Conservation (phyloP, 805 yeast genomes). For the Wickerhamiella kurtzmanii region DNA sequence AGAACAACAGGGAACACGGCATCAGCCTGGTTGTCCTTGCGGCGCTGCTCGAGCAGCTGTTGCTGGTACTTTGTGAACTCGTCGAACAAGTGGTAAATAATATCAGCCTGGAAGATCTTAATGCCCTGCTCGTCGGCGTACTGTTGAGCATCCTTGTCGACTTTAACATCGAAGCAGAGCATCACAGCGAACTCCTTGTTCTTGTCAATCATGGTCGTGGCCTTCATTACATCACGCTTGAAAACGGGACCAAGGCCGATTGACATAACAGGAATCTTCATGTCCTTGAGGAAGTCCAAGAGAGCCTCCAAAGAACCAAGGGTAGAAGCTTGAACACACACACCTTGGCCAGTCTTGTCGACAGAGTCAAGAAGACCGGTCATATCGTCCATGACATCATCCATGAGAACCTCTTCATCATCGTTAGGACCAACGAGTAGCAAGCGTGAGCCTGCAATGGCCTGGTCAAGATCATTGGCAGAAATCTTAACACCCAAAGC, state of each 20-base stretch:
- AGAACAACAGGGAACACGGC: constrained; percentile 94
- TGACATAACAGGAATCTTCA: constrained; percentile 99
- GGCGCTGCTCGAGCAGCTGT: constrained; percentile 75
- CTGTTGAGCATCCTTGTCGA: constrained; percentile 97
- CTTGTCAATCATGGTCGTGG: constrained; percentile 90
- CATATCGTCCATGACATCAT: constrained; percentile 96
- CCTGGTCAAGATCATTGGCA: constrained; percentile 94
- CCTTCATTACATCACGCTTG: constrained; percentile 97
- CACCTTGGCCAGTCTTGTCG: constrained; percentile 92
- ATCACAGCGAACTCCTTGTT: constrained; percentile 94
- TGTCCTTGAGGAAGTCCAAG: constrained; percentile 89
- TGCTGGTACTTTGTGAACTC: constrained; percentile 85
- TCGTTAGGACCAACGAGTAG: constrained; percentile 93
- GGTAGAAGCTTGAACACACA: constrained; percentile 95
- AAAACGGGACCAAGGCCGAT: constrained; percentile 96
- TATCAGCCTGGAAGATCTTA: constrained; percentile 87
- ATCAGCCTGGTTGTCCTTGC: constrained; percentile 72
- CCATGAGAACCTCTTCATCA: constrained; percentile 94
- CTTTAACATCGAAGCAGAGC: constrained; percentile 95
- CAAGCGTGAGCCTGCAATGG: constrained; percentile 96
- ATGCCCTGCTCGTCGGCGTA: constrained; percentile 90
- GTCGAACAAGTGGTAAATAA: constrained; percentile 93
- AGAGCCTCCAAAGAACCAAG: constrained; percentile 96
- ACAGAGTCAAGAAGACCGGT: constrained; percentile 90
- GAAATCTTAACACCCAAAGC: constrained; percentile 98